A percentile compares a stretch with the other conserved stretches of the same genome.
Evolutionary conservation across 257 asterid genomes (phyloP).

Genomic region (Solanum boliviense): DNA sequence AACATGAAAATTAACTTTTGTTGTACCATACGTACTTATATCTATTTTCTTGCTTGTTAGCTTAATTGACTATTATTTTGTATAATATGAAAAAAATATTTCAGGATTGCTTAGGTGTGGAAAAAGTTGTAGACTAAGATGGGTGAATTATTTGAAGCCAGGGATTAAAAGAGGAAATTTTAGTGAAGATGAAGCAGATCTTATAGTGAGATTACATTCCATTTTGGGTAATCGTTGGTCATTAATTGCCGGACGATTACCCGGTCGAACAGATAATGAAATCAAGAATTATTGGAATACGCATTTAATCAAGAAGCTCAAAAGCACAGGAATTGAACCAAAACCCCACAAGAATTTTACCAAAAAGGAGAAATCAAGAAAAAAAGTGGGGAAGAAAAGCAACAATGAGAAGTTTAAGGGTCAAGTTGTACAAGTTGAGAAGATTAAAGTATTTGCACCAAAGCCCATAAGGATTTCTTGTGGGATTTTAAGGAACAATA

Average conservation of each 20-base stretch:
- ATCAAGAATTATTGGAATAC: slow-evolving; percentile 72
- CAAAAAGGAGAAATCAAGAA: not conserved
- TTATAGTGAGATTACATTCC: slow-evolving; percentile 47
- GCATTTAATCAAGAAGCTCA: slow-evolving; percentile 38
- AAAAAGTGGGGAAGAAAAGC: not conserved
- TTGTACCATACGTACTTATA: not conserved
- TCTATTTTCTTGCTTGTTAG: not conserved
- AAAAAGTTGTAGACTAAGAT: slow-evolving; percentile 66
- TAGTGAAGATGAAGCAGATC: slow-evolving; percentile 50
- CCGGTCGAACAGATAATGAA: slow-evolving; percentile 83
- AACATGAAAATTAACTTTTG: not conserved
- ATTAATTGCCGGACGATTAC: slow-evolving; percentile 59
- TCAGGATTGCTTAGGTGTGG: slow-evolving; percentile 65
- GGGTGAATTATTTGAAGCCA: slow-evolving; percentile 77
- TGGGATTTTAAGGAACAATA: slow-evolving; percentile 18
- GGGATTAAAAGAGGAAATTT: slow-evolving; percentile 66
- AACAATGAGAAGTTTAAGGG: not conserved
- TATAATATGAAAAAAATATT: not conserved
- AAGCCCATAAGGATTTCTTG: slow-evolving; percentile 37
- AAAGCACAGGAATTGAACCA: slow-evolving; percentile 10
- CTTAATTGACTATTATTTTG: not conserved
- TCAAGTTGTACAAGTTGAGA: not conserved
- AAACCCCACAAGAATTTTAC: not conserved
- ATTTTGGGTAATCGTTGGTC: slow-evolving; percentile 79
- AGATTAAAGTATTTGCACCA: slow-evolving; percentile 27